These are phyloP conservation scores for Fusarium sp. DNA, from an alignment of 2,329 filamentous ascomycete genomes.

Conservation along the genomic window DNA sequence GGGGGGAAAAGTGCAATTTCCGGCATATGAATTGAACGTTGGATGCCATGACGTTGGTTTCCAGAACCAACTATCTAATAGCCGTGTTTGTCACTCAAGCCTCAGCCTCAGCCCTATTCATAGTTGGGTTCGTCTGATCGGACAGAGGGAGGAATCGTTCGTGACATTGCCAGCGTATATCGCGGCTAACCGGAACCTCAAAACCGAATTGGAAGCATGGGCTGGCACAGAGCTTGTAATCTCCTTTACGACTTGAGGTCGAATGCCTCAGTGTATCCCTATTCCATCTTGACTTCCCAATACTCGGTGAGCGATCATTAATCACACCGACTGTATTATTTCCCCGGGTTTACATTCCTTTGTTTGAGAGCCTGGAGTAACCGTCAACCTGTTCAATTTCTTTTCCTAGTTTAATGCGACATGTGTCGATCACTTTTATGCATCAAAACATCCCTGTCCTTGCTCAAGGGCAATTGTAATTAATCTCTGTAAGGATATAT, in stretches of 20 bases:
- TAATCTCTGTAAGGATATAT: constrained; percentile 2
- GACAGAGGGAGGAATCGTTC: not conserved
- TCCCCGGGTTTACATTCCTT: not conserved
- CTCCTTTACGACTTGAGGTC: not conserved
- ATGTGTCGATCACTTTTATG: constrained; percentile 2
- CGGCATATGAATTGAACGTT: not conserved
- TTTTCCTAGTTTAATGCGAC: not conserved
- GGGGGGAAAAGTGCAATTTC: not conserved
- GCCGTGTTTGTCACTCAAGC: not conserved
- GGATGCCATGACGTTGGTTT: not conserved
- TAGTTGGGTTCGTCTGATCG: not conserved
- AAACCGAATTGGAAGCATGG: not conserved
- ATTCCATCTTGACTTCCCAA: not conserved
- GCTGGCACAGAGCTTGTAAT: not conserved
- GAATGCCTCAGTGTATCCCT: not conserved
- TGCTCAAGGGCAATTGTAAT: not conserved
- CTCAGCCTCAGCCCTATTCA: constrained; percentile 1
- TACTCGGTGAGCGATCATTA: not conserved
- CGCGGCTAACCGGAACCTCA: not conserved
- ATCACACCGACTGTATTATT: not conserved
- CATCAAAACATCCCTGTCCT: constrained; percentile 1
- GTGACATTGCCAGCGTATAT: not conserved
- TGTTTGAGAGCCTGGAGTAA: not conserved
- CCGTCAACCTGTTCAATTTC: not conserved
- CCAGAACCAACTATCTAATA: not conserved